Base-by-base conservation (phyloP, 1,139 yeast species). In the Magnusiomyces magnusii region DNA sequence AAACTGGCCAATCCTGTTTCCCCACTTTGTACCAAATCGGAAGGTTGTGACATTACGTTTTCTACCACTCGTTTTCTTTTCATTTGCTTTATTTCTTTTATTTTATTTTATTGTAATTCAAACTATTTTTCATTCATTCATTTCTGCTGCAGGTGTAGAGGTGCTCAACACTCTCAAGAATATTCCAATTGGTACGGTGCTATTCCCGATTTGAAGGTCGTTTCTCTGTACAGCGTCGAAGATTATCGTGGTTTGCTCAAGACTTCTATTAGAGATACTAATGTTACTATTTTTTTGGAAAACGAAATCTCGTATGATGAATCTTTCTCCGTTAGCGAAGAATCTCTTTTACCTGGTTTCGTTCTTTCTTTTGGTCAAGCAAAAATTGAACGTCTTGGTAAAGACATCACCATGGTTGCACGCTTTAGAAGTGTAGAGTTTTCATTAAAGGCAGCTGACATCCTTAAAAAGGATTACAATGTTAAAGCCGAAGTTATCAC, bases 101-200 rank as follows among this genome's bases (percentile, higher is more conserved):
- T n/a, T n/a, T n/a, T n/a, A n/a, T n/a, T n/a, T n/a, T n/a, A n/a
- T n/a, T n/a, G n/a, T n/a, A n/a, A n/a, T n/a, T n/a, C n/a, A n/a
- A n/a, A n/a, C n/a, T n/a, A n/a, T n/a, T n/a, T n/a, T n/a, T n/a
- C n/a, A n/a, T n/a, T n/a, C n/a, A n/a, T n/a, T n/a, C n/a, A n/a
- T n/a, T n/a, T n/a, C 99, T 57, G 97, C 99, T 68, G 97, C 97
- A 55, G 98, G 99, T 82, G 99, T 93, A 68, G 99, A 68, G 99
- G 84, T 69, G 99, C 99, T 61, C 99, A 93, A 78, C 99, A 93
- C 79, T 93, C 99, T 51, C 99, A 93, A 79, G 96, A 91, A 78
- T 93, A 85, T 76, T 83, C 97, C 60, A 91, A 97, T 58, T 93
- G 99, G 99, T 93, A 95, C 78, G 98, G 97, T 67, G 80, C 96